Evolutionary conservation across 257 asterid species (phyloP), one percentile per base, ranked within the genome.

Genomic region (Scutellaria barbata): DNA sequence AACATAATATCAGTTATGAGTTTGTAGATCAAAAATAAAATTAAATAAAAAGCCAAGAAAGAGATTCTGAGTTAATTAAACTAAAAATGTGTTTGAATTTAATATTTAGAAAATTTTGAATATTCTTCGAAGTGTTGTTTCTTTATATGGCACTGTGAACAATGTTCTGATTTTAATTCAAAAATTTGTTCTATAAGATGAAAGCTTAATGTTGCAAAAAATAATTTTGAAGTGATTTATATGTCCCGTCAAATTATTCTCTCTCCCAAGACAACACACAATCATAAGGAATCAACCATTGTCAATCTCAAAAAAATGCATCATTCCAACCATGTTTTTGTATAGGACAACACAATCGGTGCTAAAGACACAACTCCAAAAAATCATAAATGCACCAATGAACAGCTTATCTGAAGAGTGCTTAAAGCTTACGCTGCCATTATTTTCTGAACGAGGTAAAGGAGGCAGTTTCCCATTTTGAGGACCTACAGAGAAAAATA

Each of bases 401-500:
- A 47, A 73, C 56, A 42, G 16, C 35, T 56, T 47, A 68, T 61
- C 40, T 43, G 59, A 74, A 74, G 30, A 46, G 80, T 63, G 77
- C 92, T 80, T 78, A 35, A 78, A 59, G 71, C 99, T 83, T 84
- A 94, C 99, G 43, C 69, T 81, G 87, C 95, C 99, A 75, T 95
- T 95, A 76, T 64, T 85, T 81, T 95, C 98, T 46, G 84, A 74
- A 68, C 87, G 87, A 66, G 87, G 93, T 65, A 86, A 68, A 41
- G 90, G 95, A 78, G 92, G 90, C 70, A 88, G 76, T 66, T 82
- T 89, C 78, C 95, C 92, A 83, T 89, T 87, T 77, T 84, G 94
- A 76, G 88, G 78, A 79, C 84, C 98, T 90, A 88, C 17, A 69
- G 78, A 63, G 75, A 75, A 40, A 69, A 12, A 52, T 62, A 30